Conservation (phyloP, 257 asterid species). For the Jacaranda mimosifolia region DNA sequence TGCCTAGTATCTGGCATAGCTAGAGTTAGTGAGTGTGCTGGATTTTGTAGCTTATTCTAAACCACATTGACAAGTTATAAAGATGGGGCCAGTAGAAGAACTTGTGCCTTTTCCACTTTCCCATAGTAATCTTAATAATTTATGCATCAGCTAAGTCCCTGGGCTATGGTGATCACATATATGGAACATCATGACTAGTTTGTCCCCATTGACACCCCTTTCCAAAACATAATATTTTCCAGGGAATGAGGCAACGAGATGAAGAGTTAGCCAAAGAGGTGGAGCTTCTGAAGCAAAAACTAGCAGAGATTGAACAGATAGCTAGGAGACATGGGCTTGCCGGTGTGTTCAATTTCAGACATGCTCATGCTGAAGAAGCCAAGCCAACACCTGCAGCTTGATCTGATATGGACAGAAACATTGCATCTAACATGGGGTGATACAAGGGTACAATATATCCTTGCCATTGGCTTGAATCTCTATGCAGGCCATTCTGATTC, state of each 20-base stretch:
- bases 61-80: not conserved
- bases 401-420: constrained; percentile 33
- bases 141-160: not conserved
- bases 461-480: constrained; percentile 27
- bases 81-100: not conserved
- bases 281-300: constrained; percentile 63
- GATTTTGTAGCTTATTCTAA: constrained; percentile 12
- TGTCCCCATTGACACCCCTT: not conserved
- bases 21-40: not conserved
- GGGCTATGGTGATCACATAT: not conserved
- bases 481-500: constrained; percentile 24
- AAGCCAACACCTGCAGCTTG: constrained; percentile 53
- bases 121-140: not conserved
- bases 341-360: constrained; percentile 53
- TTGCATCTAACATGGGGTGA: constrained; percentile 27
- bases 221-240: constrained; percentile 15
- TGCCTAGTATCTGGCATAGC: not conserved
- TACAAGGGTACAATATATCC: not conserved
- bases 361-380: constrained; percentile 43
- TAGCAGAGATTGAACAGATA: constrained; percentile 65
- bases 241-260: constrained; percentile 75
- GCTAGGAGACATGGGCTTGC: constrained; percentile 57
- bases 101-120: not conserved
- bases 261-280: constrained; percentile 72
- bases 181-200: not conserved